Evolutionary conservation across 1,284 basidiomycete species (phyloP).

Genomic region (Mrakiaceae sp.): DNA sequence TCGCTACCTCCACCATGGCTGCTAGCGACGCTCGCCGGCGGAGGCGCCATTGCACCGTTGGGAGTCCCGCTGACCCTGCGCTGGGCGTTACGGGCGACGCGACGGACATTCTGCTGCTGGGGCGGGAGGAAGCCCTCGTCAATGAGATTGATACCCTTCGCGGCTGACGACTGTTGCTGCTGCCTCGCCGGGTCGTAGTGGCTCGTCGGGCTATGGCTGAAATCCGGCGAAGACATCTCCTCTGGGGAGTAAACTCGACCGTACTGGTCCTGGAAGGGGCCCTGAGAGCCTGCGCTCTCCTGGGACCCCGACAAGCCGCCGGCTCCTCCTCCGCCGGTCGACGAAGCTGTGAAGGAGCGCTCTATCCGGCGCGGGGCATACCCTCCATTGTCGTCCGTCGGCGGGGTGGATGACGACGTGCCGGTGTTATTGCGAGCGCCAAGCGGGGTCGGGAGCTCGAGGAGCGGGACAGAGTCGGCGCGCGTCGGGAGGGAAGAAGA

Average conservation of each 20-base stretch:
- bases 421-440: background rate
- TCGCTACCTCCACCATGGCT: too few species aligned
- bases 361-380: background rate
- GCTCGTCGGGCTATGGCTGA: background rate
- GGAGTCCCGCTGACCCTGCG: background rate
- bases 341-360: conserved; percentile 6
- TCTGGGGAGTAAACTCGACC: background rate
- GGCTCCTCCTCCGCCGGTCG: background rate
- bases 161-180: background rate
- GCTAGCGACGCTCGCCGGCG: background rate
- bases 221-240: conserved; percentile 1
- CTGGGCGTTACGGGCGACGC: conserved; percentile 10
- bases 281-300: background rate
- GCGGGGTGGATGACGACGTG: background rate
- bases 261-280: conserved; percentile 9
- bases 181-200: background rate
- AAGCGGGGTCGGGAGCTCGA: conserved; percentile 9
- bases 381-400: background rate
- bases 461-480: conserved; percentile 2
- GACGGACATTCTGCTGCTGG: background rate
- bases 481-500: background rate
- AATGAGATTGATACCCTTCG: background rate
- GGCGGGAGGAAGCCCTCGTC: conserved; percentile 9
- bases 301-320: too few species aligned
- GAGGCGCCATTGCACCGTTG: background rate